Conservation (phyloP, 108 stramenopile species). For the Aurantiochytrium sp. region DNA sequence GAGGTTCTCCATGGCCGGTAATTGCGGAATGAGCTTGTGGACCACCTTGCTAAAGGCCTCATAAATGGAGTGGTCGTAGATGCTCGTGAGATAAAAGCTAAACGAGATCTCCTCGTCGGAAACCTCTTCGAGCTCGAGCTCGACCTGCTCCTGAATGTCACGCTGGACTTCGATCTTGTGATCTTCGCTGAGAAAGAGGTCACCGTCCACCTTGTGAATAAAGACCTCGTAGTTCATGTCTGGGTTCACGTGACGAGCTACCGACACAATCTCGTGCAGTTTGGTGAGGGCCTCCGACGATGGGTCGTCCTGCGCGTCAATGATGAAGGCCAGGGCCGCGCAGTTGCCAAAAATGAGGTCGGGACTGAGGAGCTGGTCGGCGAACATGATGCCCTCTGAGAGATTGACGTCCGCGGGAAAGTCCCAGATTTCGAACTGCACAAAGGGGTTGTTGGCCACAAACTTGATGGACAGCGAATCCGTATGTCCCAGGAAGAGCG, state of each 20-base stretch:
- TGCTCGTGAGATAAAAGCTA: constrained; percentile 76
- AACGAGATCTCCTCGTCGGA: constrained; percentile 50
- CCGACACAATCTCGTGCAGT: constrained; percentile 74
- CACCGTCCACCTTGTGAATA: constrained; percentile 99
- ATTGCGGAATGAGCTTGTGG: constrained; percentile 77
- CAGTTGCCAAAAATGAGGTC: constrained; percentile 23
- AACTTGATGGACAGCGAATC: constrained; percentile 62
- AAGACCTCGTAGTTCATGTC: constrained; percentile 84
- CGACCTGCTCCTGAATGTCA: constrained; percentile 58
- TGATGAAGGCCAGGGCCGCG: constrained; percentile 41
- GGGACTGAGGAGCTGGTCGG: neutral
- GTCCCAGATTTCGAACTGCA: constrained; percentile 94
- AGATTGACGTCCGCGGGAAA: constrained; percentile 80
- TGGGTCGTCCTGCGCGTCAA: constrained; percentile 57
- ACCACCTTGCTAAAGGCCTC: constrained; percentile 85
- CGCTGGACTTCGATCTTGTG: constrained; percentile 89
- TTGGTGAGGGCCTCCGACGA: constrained; percentile 28
- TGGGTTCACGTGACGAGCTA: constrained; percentile 76
- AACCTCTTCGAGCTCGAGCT: constrained; percentile 57
- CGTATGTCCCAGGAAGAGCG: constrained; percentile 77
- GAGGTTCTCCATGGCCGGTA: constrained; percentile 81
- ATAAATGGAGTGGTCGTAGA: constrained; percentile 96
- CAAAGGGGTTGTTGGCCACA: constrained; percentile 83
- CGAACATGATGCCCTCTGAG: neutral
- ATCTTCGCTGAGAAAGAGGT: constrained; percentile 89